These are phyloP conservation scores for Exserohilum turcica DNA, from an alignment of 2,329 filamentous ascomycete species.

Conservation along the genomic window DNA sequence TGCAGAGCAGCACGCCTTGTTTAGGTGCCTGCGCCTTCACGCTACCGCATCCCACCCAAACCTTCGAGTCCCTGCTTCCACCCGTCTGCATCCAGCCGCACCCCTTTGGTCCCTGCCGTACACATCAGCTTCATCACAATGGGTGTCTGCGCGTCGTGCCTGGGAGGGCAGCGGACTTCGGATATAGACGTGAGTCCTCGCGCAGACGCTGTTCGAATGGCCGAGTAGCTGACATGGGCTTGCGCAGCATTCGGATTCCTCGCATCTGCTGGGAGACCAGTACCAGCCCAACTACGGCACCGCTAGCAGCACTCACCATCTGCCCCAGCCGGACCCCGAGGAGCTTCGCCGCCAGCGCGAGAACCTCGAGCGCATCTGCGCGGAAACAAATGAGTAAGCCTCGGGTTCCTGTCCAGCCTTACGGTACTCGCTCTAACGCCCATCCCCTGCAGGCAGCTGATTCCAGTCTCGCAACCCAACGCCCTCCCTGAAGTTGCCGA, in stretches of 20 bases:
- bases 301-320: constrained; percentile 42
- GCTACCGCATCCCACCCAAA: background rate
- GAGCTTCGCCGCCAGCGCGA: constrained; percentile 56
- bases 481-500: constrained; percentile 47
- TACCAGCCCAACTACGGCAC: constrained; percentile 55
- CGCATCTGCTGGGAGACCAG: constrained; percentile 53
- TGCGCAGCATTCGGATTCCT: constrained; percentile 52
- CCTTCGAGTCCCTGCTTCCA: background rate
- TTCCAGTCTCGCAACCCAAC: constrained; percentile 55
- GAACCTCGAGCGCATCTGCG: constrained; percentile 56
- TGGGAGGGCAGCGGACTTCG: constrained; percentile 52
- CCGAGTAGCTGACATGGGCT: constrained; percentile 30
- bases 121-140: constrained; percentile 43
- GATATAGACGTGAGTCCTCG: constrained; percentile 50
- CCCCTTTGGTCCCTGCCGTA: background rate
- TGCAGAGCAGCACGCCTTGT: background rate
- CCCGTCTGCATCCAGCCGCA: background rate
- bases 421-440: constrained; percentile 5
- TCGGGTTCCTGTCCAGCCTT: background rate
- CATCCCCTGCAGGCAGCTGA: constrained; percentile 53
- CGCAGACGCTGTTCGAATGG: constrained; percentile 5
- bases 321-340: constrained; percentile 54
- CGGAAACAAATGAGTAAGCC: constrained; percentile 55
- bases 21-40: background rate
- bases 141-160: constrained; percentile 57